These are phyloP conservation scores for Clarireedia monteithiana DNA, from an alignment of 2,329 filamentous ascomycete species.

Conservation along the genomic window DNA sequence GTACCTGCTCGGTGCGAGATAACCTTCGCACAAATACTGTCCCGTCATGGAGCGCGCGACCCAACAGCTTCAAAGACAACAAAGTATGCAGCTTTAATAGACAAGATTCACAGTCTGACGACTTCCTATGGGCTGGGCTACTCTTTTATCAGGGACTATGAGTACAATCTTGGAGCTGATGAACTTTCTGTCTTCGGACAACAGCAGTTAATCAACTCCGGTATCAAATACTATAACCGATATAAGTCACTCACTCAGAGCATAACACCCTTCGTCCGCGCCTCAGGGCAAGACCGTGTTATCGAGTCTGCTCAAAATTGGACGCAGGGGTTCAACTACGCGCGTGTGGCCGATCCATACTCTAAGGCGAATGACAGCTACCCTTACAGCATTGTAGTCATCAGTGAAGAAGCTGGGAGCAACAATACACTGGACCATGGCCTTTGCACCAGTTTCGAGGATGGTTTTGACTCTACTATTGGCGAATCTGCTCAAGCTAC, in stretches of 20 bases:
- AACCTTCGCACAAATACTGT: slow-evolving; percentile 74
- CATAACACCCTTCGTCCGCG: slow-evolving; percentile 61
- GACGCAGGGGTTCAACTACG: slow-evolving; percentile 60
- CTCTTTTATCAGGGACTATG: slow-evolving; percentile 63
- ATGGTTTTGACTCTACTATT: slow-evolving; percentile 41
- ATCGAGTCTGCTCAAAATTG: slow-evolving; percentile 69
- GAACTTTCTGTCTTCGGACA: slow-evolving; percentile 62
- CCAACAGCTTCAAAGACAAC: slow-evolving; percentile 63
- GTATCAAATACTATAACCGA: slow-evolving; percentile 65
- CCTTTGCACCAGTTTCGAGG: slow-evolving; percentile 63
- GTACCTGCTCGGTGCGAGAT: slow-evolving; percentile 62
- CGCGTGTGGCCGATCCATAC: slow-evolving; percentile 34
- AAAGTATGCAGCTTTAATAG: slow-evolving; percentile 55
- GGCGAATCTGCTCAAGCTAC: slow-evolving; percentile 42
- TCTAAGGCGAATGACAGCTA: slow-evolving; percentile 35
- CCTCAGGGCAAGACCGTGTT: slow-evolving; percentile 62
- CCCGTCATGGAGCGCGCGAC: slow-evolving; percentile 77
- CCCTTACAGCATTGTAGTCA: slow-evolving; percentile 51
- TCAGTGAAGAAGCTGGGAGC: slow-evolving; percentile 55
- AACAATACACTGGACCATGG: slow-evolving; percentile 82
- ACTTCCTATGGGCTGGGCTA: slow-evolving; percentile 54
- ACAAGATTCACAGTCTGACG: slow-evolving; percentile 52
- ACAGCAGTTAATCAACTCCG: slow-evolving; percentile 65
- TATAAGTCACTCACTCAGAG: slow-evolving; percentile 56
- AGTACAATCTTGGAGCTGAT: slow-evolving; percentile 63